Evolutionary conservation across 1,284 basidiomycete species (phyloP), one percentile per base, ranked within the genome.

Genomic region (Malassezia restricta): DNA sequence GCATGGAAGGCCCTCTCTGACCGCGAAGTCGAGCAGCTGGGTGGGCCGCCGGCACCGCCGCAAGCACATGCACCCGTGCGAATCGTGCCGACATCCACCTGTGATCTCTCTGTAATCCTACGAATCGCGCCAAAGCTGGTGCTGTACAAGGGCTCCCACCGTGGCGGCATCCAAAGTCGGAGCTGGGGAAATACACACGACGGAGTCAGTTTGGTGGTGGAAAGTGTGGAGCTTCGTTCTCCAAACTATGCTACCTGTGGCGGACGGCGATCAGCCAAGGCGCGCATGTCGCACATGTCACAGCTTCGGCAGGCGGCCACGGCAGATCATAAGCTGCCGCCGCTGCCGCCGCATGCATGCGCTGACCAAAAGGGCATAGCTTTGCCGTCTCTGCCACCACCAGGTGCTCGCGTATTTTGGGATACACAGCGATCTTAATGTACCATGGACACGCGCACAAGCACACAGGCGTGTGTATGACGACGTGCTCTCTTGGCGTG

Each of bases 131-230:
- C 79, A n/a, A 67, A 74, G 29, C 65, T 80, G 8, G 67, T 79
- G 2, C 66, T 76, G 29, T 80, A 80, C 64, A 74, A 76, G 17
- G 77, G 76, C 5, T 76, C 76, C 15, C 74, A 77, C 54, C 63
- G 77, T 33, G 76, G 76, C 47, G 79, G 79, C 1, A 59, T 80
- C 24, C 65, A 66, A 47, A 77, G 76, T 33, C 64, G 79, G 20
- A 74, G 71, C 8, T 80, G 79, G 79, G 79, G 79, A 9, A 80
- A 79, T 58, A 76, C 77, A 28, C 79, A 80, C 66, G 79, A 80
- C 57, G 79, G 79, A 3, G 74, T 76, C 6, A 78, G 76, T 57
- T 71, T 80, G 24, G 75, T 77, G 5, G 75, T 80, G 8, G 77
- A 80, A 56, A 63, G 63, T 5, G 76, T 79, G 3, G 71, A 76